A percentile compares a stretch with the other conserved stretches of the same genome.
Evolutionary conservation across 2,329 filamentous ascomycete genomes (phyloP).

Genomic region (Drechmeria coniospora): DNA sequence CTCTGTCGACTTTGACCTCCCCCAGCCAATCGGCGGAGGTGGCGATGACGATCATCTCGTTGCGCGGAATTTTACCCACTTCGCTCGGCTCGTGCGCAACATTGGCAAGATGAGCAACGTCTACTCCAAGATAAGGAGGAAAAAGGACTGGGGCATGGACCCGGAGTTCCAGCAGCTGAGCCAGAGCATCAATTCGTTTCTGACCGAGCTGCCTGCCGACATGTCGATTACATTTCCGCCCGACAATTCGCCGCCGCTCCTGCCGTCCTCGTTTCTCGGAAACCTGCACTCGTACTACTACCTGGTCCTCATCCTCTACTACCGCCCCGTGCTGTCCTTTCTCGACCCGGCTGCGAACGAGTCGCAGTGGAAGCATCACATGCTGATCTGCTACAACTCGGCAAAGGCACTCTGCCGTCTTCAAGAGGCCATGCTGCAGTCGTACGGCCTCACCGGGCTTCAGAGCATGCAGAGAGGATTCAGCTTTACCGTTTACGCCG

Average conservation of each 20-base stretch:
- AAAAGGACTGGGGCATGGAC: conserved; percentile 75
- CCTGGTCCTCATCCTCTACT: conserved; percentile 69
- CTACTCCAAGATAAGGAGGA: conserved; percentile 59
- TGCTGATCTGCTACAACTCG: conserved; percentile 71
- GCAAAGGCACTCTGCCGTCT: conserved; percentile 75
- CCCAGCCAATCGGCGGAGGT: conserved; percentile 45
- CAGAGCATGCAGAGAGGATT: conserved; percentile 88
- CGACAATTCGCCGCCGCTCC: conserved; percentile 68
- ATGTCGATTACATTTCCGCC: conserved; percentile 62
- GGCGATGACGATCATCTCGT: conserved; percentile 63
- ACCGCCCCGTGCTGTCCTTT: conserved; percentile 70
- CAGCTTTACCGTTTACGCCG: conserved; percentile 87
- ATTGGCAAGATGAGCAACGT: conserved; percentile 63
- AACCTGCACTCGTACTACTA: conserved; percentile 86
- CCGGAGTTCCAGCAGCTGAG: conserved; percentile 71
- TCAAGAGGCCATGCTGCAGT: conserved; percentile 67
- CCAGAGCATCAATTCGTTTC: conserved; percentile 60
- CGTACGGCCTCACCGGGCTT: conserved; percentile 64
- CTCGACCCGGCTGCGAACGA: conserved; percentile 56
- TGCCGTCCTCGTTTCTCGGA: conserved; percentile 74
- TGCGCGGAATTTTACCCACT: conserved; percentile 73
- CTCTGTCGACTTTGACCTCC: conserved; percentile 59
- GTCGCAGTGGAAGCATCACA: conserved; percentile 73
- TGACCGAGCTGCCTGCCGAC: conserved; percentile 62
- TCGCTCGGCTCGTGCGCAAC: conserved; percentile 62